Conservation (phyloP, 2,329 filamentous ascomycete genomes). For the Aspergillus piperis region DNA sequence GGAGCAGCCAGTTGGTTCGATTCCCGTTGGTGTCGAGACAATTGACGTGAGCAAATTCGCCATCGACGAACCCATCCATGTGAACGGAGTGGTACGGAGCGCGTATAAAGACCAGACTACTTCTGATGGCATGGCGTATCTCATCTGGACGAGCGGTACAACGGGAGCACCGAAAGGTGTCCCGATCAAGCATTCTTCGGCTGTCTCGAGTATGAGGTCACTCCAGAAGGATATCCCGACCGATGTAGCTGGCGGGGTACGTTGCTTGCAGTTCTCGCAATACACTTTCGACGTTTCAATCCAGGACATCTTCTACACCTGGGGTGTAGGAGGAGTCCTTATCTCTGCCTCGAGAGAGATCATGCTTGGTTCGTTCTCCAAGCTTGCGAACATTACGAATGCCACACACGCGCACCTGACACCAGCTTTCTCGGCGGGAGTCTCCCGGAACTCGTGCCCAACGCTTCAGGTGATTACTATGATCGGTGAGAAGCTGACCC, state of each 20-base stretch:
- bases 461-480: constrained; percentile 37
- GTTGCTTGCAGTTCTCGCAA: constrained; percentile 41
- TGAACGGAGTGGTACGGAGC: neutral
- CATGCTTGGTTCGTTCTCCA: constrained; percentile 31
- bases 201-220: constrained; percentile 38
- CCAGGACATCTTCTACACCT: constrained; percentile 37
- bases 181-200: constrained; percentile 40
- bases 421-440: constrained; percentile 34
- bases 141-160: constrained; percentile 45
- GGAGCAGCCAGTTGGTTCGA: constrained; percentile 25
- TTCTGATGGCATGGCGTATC: constrained; percentile 32
- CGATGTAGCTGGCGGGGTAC: constrained; percentile 29
- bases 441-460: constrained; percentile 29
- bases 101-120: constrained; percentile 5
- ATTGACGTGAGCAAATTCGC: constrained; percentile 33
- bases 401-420: constrained; percentile 36
- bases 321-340: constrained; percentile 30
- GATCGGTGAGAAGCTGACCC: constrained; percentile 38
- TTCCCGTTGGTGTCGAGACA: constrained; percentile 29
- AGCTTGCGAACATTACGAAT: constrained; percentile 28
- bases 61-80: neutral
- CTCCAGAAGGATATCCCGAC: constrained; percentile 35
- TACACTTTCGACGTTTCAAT: constrained; percentile 46
- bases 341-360: constrained; percentile 31
- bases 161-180: constrained; percentile 44